Evolutionary conservation across 192 early-diverging fungal species (phyloP).

Genomic region (Phlyctochytrium planicorne): DNA sequence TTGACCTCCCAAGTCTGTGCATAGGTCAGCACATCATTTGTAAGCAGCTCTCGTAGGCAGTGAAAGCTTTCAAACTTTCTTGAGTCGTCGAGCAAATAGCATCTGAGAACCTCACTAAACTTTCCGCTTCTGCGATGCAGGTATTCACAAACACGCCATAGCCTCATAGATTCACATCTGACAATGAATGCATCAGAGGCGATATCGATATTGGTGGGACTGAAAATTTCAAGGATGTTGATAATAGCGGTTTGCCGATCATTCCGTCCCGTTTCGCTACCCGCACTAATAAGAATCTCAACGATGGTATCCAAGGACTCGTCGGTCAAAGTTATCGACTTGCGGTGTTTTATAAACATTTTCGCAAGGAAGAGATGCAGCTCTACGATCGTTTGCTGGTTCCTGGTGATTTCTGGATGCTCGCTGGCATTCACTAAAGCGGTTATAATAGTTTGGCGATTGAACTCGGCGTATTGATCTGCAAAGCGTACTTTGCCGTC

Average conservation of each 20-base stretch:
- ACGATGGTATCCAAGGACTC: slow-evolving; percentile 20
- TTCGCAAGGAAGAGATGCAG: slow-evolving; percentile 32
- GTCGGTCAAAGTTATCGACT: slow-evolving; percentile 7
- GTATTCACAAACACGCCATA: slow-evolving; percentile 43
- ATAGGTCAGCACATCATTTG: slow-evolving; percentile 15
- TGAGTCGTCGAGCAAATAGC: slow-evolving; percentile 35
- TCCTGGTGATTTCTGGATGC: slow-evolving; percentile 18
- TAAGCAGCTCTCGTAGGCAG: slow-evolving; percentile 17
- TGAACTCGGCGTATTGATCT: slow-evolving; percentile 30
- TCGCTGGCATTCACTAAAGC: slow-evolving; percentile 29
- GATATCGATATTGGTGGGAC: slow-evolving; percentile 12
- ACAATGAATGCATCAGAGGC: slow-evolving; percentile 24
- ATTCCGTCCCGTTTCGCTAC: not conserved
- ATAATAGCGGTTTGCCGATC: slow-evolving; percentile 39
- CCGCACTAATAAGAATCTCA: slow-evolving; percentile 15
- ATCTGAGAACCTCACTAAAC: slow-evolving; percentile 36
- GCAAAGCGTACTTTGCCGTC: slow-evolving; percentile 32
- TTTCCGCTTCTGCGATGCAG: slow-evolving; percentile 10
- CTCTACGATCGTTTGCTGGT: too few relatives aligned
- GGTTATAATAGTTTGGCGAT: slow-evolving; percentile 47
- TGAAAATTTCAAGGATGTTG: slow-evolving; percentile 28
- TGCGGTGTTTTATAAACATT: slow-evolving; percentile 16
- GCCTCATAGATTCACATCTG: slow-evolving; percentile 14
- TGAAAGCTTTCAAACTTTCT: slow-evolving; percentile 21
- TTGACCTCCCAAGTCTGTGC: slow-evolving; percentile 18